Base-by-base conservation (phyloP, 805 yeast species). In the Priceomyces castillae region DNA sequence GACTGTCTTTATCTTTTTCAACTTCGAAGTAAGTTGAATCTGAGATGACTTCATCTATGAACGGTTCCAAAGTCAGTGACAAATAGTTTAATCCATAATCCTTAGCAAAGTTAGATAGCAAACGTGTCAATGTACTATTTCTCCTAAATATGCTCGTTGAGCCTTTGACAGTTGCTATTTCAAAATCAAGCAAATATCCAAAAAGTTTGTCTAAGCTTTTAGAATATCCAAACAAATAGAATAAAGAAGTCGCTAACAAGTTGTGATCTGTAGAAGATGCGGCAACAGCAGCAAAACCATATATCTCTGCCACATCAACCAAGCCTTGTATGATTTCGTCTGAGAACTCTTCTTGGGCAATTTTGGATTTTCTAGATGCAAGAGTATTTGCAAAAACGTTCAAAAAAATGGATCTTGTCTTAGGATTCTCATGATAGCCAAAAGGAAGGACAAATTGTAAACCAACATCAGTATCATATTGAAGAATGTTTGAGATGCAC, bases 41-140 rank as follows among this genome's bases (percentile, higher is more conserved):
- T 0, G 57, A 73, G 14, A 75, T 65, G 37, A 87, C 56, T 37
- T 78, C 79, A 30, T 73, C 67, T 14, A 88, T 61, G 20, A 83
- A 71, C 0, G 87, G 86, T 40, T 69, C 69, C 39, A 87, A 63
- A 0, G 82, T 75, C 2, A 59, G 44, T 1, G 65, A 58, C 38
- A 89, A 65, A 57, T 86, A 88, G 1, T 71, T 77, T 17, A 61
- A 58, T 0, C 95, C 95, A 51, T 79, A 76, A n/a, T 74, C 69
- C 52, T 81, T 78, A 0, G 94, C 86, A 51, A 82, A 81, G 12
- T 85, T 68, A 0, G 90, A 82, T 40, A 88, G 69, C 40, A 88
- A 72, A 52, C 90, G 76, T 0, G 96, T 88, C 25, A 94, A 86
- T 30, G 88, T 84, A 41, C 90, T 82, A 59, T 89, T 89, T 42